A percentile compares a stretch with the other conserved stretches of the same genome.
Conservation (phyloP, 495 filamentous ascomycete species). For the Friedmanniomyces simplex region DNA sequence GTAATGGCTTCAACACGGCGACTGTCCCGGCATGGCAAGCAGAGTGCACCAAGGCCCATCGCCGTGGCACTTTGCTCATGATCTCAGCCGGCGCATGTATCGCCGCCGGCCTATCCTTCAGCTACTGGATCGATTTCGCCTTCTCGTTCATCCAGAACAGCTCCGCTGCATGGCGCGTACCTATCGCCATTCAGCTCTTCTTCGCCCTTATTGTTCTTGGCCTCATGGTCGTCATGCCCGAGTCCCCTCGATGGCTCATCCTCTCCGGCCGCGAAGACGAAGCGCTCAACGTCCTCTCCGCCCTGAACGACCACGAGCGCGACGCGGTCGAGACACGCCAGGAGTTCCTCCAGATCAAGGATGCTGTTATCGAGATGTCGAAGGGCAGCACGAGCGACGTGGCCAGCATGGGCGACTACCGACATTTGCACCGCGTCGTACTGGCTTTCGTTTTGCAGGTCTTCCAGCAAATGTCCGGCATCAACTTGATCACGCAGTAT, state of each 20-base stretch:
- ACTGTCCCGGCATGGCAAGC: conserved; percentile 72
- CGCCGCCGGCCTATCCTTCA: conserved; percentile 59
- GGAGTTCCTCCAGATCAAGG: conserved; percentile 63
- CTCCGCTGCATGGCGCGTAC: conserved; percentile 63
- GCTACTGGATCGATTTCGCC: conserved; percentile 68
- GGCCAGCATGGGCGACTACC: conserved; percentile 60
- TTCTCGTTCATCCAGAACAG: conserved; percentile 53
- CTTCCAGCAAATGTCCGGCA: conserved; percentile 67
- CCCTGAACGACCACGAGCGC: conserved; percentile 44
- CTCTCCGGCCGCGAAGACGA: conserved; percentile 58
- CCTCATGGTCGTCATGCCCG: conserved; percentile 56
- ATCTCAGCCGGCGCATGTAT: conserved; percentile 60
- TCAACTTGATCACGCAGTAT: conserved; percentile 70
- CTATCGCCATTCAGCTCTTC: conserved; percentile 61
- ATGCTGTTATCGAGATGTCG: conserved; percentile 60
- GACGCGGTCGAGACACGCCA: conserved; percentile 47
- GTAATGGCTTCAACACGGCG: conserved; percentile 50
- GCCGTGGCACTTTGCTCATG: conserved; percentile 69
- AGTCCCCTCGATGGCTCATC: conserved; percentile 67
- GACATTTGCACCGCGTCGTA: conserved; percentile 60
- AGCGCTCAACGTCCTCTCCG: conserved; percentile 51
- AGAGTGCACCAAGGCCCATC: conserved; percentile 63
- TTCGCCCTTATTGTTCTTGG: conserved; percentile 52
- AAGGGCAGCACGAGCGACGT: conserved; percentile 52
- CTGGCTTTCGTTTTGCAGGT: conserved; percentile 62